Percentiles rank a stretch among this genome's conserved stretches.
These are phyloP conservation scores for Schwanniomyces polymorphus DNA, from an alignment of 805 yeast species.

Conservation along the genomic window DNA sequence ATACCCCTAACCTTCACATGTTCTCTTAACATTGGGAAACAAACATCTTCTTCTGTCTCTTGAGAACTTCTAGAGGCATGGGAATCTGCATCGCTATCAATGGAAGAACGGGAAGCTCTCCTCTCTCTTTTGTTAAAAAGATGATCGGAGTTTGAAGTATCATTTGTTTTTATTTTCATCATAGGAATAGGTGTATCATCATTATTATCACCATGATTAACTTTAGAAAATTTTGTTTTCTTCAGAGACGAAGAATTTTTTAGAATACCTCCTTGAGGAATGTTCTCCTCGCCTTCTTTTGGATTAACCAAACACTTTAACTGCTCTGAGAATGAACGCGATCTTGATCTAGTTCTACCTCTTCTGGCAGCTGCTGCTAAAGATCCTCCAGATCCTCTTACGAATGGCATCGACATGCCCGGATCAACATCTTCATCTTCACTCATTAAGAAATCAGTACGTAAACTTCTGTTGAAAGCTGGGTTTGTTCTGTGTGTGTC, in stretches of 20 bases:
- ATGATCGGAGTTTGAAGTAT: constrained; percentile 16
- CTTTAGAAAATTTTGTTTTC: constrained; percentile 4
- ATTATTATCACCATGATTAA: constrained; percentile 9
- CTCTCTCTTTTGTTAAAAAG: constrained; percentile 22
- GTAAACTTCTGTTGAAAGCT: constrained; percentile 12
- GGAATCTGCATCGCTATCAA: constrained; percentile 68
- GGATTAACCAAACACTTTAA: constrained; percentile 34
- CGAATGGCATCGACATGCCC: constrained; percentile 10
- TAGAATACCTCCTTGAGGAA: constrained; percentile 18
- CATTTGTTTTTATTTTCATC: constrained; percentile 24
- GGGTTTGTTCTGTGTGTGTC: neutral
- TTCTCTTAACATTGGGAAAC: constrained; percentile 87
- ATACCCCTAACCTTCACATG: constrained; percentile 66
- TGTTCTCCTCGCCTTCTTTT: constrained; percentile 16
- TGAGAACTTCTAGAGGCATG: constrained; percentile 77
- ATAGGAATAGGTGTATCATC: constrained; percentile 29
- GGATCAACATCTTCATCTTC: constrained; percentile 14
- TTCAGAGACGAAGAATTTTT: constrained; percentile 10
- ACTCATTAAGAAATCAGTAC: constrained; percentile 17
- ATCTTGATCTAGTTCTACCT: constrained; percentile 13
- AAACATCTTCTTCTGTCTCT: constrained; percentile 96
- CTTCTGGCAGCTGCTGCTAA: constrained; percentile 18
- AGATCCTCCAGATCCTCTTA: constrained; percentile 13
- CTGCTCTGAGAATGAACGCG: constrained; percentile 21
- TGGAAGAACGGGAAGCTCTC: constrained; percentile 35